Conservation (phyloP, 352 stramenopile genomes). For the Globisporangium megalacanthum region DNA sequence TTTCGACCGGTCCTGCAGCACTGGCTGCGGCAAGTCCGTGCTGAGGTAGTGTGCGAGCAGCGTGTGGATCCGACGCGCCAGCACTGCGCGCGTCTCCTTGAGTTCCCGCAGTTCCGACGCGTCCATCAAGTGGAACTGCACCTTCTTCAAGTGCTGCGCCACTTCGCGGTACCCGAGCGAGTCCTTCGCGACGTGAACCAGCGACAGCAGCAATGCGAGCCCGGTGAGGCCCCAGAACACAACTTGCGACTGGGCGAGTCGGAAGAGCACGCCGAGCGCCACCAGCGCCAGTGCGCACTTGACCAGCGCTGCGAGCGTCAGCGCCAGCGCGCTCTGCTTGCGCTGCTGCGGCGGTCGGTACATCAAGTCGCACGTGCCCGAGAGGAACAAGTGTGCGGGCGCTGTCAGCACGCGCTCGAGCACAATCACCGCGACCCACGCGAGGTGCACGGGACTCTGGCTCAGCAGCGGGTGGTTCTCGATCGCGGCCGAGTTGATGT, state of each 20-base stretch:
- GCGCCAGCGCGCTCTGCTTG: slow-evolving; percentile 18
- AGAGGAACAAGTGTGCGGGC: slow-evolving; percentile 38
- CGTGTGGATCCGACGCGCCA: slow-evolving; percentile 59
- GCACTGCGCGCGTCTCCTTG: slow-evolving; percentile 43
- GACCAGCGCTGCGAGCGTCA: slow-evolving; percentile 5
- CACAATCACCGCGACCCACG: slow-evolving; percentile 35
- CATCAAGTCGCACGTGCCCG: slow-evolving; percentile 45
- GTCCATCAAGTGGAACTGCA: slow-evolving; percentile 77
- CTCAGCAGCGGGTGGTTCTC: slow-evolving; percentile 26
- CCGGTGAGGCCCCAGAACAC: slow-evolving; percentile 25
- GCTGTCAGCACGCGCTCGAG: slow-evolving; percentile 34
- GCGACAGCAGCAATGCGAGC: slow-evolving; percentile 26
- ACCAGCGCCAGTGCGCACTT: slow-evolving; percentile 11
- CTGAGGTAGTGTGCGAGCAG: slow-evolving; percentile 64
- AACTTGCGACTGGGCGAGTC: slow-evolving; percentile 21
- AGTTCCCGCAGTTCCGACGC: slow-evolving; percentile 38
- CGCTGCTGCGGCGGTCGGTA: slow-evolving; percentile 31
- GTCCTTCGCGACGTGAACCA: slow-evolving; percentile 26
- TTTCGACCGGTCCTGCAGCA: slow-evolving; percentile 56
- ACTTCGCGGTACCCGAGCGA: slow-evolving; percentile 36
- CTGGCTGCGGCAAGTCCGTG: slow-evolving; percentile 52
- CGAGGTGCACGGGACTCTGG: slow-evolving; percentile 39
- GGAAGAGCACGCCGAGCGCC: slow-evolving; percentile 27
- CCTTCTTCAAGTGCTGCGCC: slow-evolving; percentile 58
- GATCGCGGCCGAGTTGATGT: slow-evolving; percentile 56